A percentile compares a stretch with the other conserved stretches of the same genome.
Conservation (phyloP, 176 grass and related monocot genomes). For the Zizania latifolia region DNA sequence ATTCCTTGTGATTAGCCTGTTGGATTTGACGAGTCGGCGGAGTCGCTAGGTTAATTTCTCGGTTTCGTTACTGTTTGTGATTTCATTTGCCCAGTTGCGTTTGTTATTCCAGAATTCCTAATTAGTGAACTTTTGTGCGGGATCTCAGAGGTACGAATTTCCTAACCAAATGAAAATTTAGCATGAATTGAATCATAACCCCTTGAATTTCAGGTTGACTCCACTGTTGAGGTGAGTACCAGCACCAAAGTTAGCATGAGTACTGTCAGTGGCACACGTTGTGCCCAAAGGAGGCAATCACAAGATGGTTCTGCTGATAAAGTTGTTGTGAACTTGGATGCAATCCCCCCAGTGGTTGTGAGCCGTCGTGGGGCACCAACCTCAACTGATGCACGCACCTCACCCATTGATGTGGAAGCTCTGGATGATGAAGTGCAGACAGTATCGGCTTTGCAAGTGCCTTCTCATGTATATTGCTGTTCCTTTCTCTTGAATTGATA, state of each 20-base stretch:
- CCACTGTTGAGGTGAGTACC: not conserved
- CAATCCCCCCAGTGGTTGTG: not conserved
- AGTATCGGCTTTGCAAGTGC: slow-evolving; percentile 34
- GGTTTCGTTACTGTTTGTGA: not conserved
- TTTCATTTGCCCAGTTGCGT: not conserved
- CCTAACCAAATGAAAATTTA: not conserved
- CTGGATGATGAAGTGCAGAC: slow-evolving; percentile 42
- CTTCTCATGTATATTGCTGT: slow-evolving; percentile 14
- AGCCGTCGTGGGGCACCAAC: not conserved
- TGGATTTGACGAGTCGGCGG: not conserved
- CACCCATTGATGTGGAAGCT: slow-evolving; percentile 49
- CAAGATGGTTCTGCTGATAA: slow-evolving; percentile 36
- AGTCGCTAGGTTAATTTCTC: not conserved
- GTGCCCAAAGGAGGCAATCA: slow-evolving; percentile 6
- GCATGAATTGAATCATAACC: not conserved
- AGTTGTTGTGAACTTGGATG: slow-evolving; percentile 28
- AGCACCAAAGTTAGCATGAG: slow-evolving; percentile 30
- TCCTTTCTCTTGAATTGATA: not conserved
- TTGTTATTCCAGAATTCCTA: not conserved
- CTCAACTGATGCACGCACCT: not conserved
- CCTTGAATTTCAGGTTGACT: slow-evolving; percentile 31
- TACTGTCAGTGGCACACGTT: not conserved
- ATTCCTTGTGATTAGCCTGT: not conserved
- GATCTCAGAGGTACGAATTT: not conserved
- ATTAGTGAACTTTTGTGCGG: not conserved